Base-by-base conservation (phyloP, 2,329 filamentous ascomycete species). In the Trichoderma atrobrunneum region DNA sequence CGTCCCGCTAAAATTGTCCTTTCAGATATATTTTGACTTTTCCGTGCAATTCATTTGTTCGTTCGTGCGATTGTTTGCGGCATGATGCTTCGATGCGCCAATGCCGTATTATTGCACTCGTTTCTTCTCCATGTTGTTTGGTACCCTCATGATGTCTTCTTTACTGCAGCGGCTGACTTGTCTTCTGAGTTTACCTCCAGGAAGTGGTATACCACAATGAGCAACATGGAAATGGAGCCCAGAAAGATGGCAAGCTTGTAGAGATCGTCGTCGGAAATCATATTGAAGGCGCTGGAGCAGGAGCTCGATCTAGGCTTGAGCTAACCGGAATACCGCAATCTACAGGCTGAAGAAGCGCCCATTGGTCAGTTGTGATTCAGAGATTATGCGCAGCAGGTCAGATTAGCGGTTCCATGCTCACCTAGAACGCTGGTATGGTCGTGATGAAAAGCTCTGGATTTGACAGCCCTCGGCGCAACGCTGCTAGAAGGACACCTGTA, bases 121-220 rank as follows among this genome's bases (percentile, higher is more conserved):
- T 57, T 30, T 54, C 18, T 36, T 36, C 56, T 64, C 59, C 28
- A 30, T n/a, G 14, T 30, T n/a, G 12, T n/a, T 12, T 36, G 32
- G 18, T 36, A 18, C 18, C 43, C 16, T 71, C 57, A 72, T 72
- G 56, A 69, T 79, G 70, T 28, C 59, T 61, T 72, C 61, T 71
- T 39, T 18, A n/a, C 70, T 8, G 72, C n/a, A 10, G 72, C 70
- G 5, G 73, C 70, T 18, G 63, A 54, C 16, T 76, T 74, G 11
- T 73, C 59, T 28, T 72, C 60, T 39, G 93, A 89, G 80, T 99
- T 98, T 85, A 97, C 89, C 82, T 98, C 95, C 78, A 99, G 90
- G 84, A 97, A 98, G 83, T 98, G 94, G 84, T 99, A 98, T 32
- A 97, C 84, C 34, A 99, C 90, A 76, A 98, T 98, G 74, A 99